Base-by-base conservation (phyloP, 2,329 filamentous ascomycete genomes). In the Monosporascus sp. region DNA sequence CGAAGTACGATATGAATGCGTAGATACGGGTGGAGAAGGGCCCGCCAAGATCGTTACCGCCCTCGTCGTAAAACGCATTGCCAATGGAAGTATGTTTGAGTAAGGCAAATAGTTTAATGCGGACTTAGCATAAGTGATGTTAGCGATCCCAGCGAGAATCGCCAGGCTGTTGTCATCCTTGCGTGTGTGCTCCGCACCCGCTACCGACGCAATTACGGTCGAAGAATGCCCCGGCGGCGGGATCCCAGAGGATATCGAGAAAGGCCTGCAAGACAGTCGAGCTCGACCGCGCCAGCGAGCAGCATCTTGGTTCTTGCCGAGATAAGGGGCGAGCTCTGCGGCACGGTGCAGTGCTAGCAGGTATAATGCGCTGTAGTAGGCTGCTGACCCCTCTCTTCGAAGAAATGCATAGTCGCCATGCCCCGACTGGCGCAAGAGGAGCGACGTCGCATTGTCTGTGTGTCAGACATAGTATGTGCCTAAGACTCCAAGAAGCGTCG, bases 381-480 rank as follows among this genome's bases (percentile, higher is more conserved):
- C 78, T 22, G 78, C 72, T 1, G 74, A 65, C 0, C 78, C 78
- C 22, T 64, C 70, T 4, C 78, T 71, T 1, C 70, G 69, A 1
- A 80, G 62, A 57, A 81, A 81, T 0, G 77, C 78, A 57, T 75
- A 81, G 60, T 81, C 78, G 3, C 78, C 78, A 54, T 78, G 78
- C 1, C 67, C 68, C 5, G 63, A 67, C 2, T 68, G 70, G 51
- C 78, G 78, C 20, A 70, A 65, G 3, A 81, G 65, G 0, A 78
- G 68, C 1, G 65, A 64, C 1, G 72, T 77, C 0, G 58, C 55
- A 3, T 50, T 46, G 51, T 77, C 70, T 7, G 72, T 77, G 38
- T 74, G 62, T 3, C 68, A 65, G 2, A 71, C 70, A 51, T 79
- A 80, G 60, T 74, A 80, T 2, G 56, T 61, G 52, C 80, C 77